phyloP scores from a whole-genome alignment of 345 rosid species.

The Acer campestre region DNA sequence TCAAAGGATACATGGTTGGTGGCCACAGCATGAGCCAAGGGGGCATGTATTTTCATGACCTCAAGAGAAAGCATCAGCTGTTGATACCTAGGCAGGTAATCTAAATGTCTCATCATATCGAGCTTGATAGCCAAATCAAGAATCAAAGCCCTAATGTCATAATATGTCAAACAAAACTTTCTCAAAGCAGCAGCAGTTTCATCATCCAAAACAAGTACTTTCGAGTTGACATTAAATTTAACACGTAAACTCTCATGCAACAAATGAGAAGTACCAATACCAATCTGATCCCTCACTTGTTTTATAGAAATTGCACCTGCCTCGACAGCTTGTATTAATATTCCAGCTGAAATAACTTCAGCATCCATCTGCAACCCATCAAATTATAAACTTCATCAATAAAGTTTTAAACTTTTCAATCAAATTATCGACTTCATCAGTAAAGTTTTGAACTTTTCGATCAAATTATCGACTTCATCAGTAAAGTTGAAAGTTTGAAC shows the following conservation, averaged over 20 bases:
- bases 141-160: slow-evolving; percentile 84
- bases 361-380: slow-evolving; percentile 79
- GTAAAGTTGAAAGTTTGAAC: background rate
- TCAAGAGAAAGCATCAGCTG: slow-evolving; percentile 77
- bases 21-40: slow-evolving; percentile 85
- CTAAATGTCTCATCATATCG: slow-evolving; percentile 85
- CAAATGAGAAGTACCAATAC: slow-evolving; percentile 80
- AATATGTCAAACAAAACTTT: slow-evolving; percentile 84
- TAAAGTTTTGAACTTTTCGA: background rate
- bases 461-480: background rate
- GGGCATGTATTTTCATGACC: slow-evolving; percentile 78
- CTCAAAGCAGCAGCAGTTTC: slow-evolving; percentile 76
- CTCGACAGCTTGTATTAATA: slow-evolving; percentile 66
- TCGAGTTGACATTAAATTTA: slow-evolving; percentile 58
- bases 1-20: slow-evolving; percentile 66
- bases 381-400: background rate
- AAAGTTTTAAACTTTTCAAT: background rate
- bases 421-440: background rate
- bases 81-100: slow-evolving; percentile 72
- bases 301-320: slow-evolving; percentile 60
- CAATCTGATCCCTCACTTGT: slow-evolving; percentile 67
- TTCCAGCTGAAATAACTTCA: slow-evolving; percentile 92
- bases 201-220: slow-evolving; percentile 69
- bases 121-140: slow-evolving; percentile 78
- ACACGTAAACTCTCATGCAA: slow-evolving; percentile 83